These are phyloP conservation scores for Pseudovirgaria hyperparasitica DNA, from an alignment of 2,329 filamentous ascomycete species.

Conservation along the genomic window DNA sequence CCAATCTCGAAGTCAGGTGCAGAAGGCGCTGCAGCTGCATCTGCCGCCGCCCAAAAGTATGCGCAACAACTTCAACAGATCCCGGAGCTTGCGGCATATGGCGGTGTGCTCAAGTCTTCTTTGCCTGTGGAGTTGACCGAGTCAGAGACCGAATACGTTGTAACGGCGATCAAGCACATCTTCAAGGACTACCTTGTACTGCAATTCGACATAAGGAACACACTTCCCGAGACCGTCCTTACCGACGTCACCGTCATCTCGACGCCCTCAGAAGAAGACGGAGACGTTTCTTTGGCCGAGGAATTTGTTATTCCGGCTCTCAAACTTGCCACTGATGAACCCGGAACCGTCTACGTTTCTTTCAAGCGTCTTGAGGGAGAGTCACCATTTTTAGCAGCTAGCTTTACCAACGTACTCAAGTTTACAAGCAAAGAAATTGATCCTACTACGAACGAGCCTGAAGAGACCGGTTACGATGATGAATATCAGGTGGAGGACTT, in stretches of 20 bases:
- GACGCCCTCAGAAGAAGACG: slow-evolving; percentile 68
- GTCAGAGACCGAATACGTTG: slow-evolving; percentile 94
- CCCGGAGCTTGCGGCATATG: slow-evolving; percentile 83
- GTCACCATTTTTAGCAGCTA: slow-evolving; percentile 61
- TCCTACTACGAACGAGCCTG: slow-evolving; percentile 81
- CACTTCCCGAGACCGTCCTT: slow-evolving; percentile 61
- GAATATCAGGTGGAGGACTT: slow-evolving; percentile 96
- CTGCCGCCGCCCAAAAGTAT: slow-evolving; percentile 76
- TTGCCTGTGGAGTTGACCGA: slow-evolving; percentile 80
- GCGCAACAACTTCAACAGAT: slow-evolving; percentile 77
- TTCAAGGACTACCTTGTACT: slow-evolving; percentile 96
- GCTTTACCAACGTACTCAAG: slow-evolving; percentile 85
- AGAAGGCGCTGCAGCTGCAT: slow-evolving; percentile 63
- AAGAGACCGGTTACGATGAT: slow-evolving; percentile 86
- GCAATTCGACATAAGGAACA: slow-evolving; percentile 97
- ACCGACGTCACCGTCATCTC: slow-evolving; percentile 51
- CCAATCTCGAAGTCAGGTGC: slow-evolving; percentile 52
- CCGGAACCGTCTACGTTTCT: slow-evolving; percentile 87
- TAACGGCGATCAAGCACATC: slow-evolving; percentile 86
- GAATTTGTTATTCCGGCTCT: slow-evolving; percentile 88
- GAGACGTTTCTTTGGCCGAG: slow-evolving; percentile 57
- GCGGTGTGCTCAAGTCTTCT: slow-evolving; percentile 84
- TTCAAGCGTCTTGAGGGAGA: slow-evolving; percentile 77
- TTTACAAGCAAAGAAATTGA: slow-evolving; percentile 98
- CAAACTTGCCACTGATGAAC: slow-evolving; percentile 69